These are phyloP conservation scores for Letharia lupina DNA, from an alignment of 495 filamentous ascomycete genomes.

Conservation along the genomic window DNA sequence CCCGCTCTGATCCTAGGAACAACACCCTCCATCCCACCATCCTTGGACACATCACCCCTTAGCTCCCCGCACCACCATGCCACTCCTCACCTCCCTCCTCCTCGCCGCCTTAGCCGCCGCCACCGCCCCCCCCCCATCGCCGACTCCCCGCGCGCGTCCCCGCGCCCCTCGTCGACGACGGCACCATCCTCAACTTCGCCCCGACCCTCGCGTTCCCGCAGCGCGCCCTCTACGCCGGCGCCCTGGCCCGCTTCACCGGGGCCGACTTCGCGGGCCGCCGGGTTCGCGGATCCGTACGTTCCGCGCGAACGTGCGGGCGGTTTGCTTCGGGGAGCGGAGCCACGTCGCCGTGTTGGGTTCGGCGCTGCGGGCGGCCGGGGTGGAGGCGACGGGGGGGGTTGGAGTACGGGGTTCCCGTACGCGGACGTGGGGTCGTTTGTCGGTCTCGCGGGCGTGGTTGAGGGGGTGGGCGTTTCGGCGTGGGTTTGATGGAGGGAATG, in stretches of 20 bases:
- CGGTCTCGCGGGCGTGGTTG: conserved; percentile 36
- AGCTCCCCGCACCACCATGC: not conserved
- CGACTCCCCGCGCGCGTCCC: too few relatives aligned
- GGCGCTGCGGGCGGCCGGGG: conserved; percentile 37
- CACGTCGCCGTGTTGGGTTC: conserved; percentile 38
- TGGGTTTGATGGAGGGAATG: not conserved
- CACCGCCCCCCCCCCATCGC: too few relatives aligned
- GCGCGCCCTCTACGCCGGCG: conserved; percentile 37
- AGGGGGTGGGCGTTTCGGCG: conserved; percentile 34
- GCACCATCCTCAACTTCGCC: conserved; percentile 25
- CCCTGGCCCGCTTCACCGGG: conserved; percentile 44
- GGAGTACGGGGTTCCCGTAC: conserved; percentile 37
- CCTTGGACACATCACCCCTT: not conserved
- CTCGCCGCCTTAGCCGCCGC: not conserved
- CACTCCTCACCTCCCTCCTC: not conserved
- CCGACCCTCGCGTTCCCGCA: conserved; percentile 32
- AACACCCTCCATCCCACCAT: not conserved
- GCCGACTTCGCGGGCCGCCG: conserved; percentile 42
- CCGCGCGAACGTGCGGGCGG: conserved; percentile 34
- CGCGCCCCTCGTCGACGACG: not conserved
- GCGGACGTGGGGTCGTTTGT: conserved; percentile 37
- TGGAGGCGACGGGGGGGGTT: conserved; percentile 28
- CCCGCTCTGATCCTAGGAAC: not conserved
- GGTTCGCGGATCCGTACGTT: conserved; percentile 36
- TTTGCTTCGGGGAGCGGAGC: conserved; percentile 36